Evolutionary conservation across 2,329 filamentous ascomycete genomes (phyloP).

Genomic region (Penicillium sp.): DNA sequence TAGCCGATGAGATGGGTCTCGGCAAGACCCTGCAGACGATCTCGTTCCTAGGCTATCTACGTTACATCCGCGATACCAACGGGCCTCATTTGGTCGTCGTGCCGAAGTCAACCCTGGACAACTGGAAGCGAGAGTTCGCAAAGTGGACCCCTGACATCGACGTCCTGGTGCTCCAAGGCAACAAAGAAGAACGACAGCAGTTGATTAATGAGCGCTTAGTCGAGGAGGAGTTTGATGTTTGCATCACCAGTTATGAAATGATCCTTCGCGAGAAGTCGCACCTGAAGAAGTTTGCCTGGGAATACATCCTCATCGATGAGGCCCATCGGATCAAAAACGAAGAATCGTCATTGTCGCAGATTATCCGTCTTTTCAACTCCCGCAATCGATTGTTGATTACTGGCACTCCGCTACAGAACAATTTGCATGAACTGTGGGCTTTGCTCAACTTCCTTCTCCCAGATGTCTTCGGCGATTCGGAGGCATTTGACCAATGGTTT

Average conservation of each 20-base stretch:
- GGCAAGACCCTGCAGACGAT: slow-evolving; percentile 98
- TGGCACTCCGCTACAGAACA: slow-evolving; percentile 95
- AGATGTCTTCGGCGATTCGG: slow-evolving; percentile 94
- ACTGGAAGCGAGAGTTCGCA: slow-evolving; percentile 94
- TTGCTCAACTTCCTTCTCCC: slow-evolving; percentile 96
- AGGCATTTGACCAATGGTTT: slow-evolving; percentile 98
- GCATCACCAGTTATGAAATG: slow-evolving; percentile 99
- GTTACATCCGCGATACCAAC: slow-evolving; percentile 83
- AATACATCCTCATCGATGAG: slow-evolving; percentile 99
- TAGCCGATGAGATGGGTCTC: slow-evolving; percentile 97
- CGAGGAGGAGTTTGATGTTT: slow-evolving; percentile 94
- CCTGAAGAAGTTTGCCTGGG: slow-evolving; percentile 97
- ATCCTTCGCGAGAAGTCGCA: slow-evolving; percentile 92
- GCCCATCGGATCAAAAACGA: slow-evolving; percentile 99
- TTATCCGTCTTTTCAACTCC: slow-evolving; percentile 94
- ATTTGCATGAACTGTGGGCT: slow-evolving; percentile 96
- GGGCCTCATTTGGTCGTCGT: slow-evolving; percentile 90
- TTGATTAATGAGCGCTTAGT: slow-evolving; percentile 90
- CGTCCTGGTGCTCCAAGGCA: slow-evolving; percentile 87
- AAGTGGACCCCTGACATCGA: slow-evolving; percentile 96
- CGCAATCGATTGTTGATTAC: slow-evolving; percentile 94
- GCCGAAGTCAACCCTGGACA: slow-evolving; percentile 95
- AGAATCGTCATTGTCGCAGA: slow-evolving; percentile 92
- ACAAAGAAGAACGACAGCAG: slow-evolving; percentile 84
- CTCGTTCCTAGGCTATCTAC: slow-evolving; percentile 89